Evolutionary conservation across 176 grass and related monocot species (phyloP), one percentile per base, ranked within the genome.

Genomic region (Oryza longistaminata): DNA sequence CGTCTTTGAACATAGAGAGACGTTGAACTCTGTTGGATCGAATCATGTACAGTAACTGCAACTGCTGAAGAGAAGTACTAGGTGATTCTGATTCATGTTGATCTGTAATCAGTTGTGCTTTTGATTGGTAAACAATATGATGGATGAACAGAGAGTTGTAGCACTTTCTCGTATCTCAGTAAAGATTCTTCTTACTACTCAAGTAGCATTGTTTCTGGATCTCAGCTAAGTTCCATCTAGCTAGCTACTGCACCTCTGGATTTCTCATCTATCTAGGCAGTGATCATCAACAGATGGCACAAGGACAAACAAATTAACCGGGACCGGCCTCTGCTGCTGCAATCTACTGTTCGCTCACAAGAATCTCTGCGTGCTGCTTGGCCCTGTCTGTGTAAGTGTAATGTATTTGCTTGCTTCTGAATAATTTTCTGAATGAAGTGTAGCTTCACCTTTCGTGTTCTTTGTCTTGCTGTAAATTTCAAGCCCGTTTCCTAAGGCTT

Each of bases 101-200:
- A 58, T 21, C 53, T 21, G 17, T 58, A 17, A 58, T 58, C 19
- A 58, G 17, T 58, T 19, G 52, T 21, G 17, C 19, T 58, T 58
- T 58, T 8, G 53, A 2, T 58, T 58, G 53, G 53, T 58, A 21
- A 58, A 58, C 53, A 21, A 58, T n/a, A 58, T 58, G 53, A 70
- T 50, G 66, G 19, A 70, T 50, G 66, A 64, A 22, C 17, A 24
- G 17, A 24, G 17, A 17, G 34, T 22, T 45, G 24, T 58, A 58
- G 53, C 53, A 21, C 52, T 74, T 65, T 83, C 81, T 65, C 55
- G 17, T 46, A 44, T 33, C 40, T 65, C 55, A 7, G 55, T 83
- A 83, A 74, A 65, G 81, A 65, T 73, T 22, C 39, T 11, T 19
- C n/a, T 19, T 40, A 22, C 66, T 40, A 22, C 66, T 33, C 15